A percentile compares a stretch with the other conserved stretches of the same genome.
phyloP scores from a whole-genome alignment of 2,329 filamentous ascomycete species.

The Stachybotrys elegans region DNA sequence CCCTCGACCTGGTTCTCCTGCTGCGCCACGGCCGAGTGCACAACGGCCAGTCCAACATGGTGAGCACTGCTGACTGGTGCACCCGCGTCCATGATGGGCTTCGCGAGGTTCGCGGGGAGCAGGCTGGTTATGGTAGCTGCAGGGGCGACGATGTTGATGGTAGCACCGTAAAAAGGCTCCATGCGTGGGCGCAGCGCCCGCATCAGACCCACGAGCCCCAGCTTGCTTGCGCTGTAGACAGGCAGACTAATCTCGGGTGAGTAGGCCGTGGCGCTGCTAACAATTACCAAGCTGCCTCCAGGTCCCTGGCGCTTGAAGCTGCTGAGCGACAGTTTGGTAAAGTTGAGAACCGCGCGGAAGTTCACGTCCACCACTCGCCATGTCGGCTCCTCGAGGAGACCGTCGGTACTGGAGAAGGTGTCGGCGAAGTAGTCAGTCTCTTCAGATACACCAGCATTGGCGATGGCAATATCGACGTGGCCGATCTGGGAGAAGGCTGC shows the following conservation, averaged over 20 bases:
- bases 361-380: constrained; percentile 28
- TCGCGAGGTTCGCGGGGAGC: constrained; percentile 22
- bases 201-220: constrained; percentile 18
- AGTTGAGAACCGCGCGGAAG: constrained; percentile 22
- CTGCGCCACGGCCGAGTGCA: constrained; percentile 29
- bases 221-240: constrained; percentile 20
- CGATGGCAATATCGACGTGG: constrained; percentile 24
- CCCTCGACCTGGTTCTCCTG: constrained; percentile 24
- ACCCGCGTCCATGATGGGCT: constrained; percentile 22
- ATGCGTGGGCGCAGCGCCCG: constrained; percentile 24
- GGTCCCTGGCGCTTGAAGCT: not conserved
- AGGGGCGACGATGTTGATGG: constrained; percentile 33
- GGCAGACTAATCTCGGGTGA: constrained; percentile 29
- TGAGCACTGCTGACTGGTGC: constrained; percentile 26
- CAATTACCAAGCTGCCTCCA: constrained; percentile 31
- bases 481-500: constrained; percentile 16
- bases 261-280: constrained; percentile 30
- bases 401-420: constrained; percentile 18
- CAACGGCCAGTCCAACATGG: constrained; percentile 28
- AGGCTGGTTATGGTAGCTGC: constrained; percentile 26
- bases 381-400: constrained; percentile 20
- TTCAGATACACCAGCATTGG: constrained; percentile 28
- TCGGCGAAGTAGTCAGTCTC: constrained; percentile 25
- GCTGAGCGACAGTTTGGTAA: constrained; percentile 25
- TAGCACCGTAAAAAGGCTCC: constrained; percentile 18